These are phyloP conservation scores for Fusarium sambucinum DNA, from an alignment of 2,329 filamentous ascomycete genomes.

Conservation along the genomic window DNA sequence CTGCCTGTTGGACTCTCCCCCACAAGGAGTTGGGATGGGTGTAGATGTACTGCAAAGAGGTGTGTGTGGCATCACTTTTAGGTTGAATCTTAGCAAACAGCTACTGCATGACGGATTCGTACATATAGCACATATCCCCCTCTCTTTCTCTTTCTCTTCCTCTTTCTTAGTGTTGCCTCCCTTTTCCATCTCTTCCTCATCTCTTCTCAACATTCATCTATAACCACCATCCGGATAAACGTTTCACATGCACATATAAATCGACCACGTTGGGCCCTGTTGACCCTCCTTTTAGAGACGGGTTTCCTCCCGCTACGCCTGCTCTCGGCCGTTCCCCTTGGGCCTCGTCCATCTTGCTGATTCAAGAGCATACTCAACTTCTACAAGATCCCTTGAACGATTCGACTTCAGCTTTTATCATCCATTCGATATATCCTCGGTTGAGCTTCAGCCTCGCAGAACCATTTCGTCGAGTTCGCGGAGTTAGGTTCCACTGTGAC, in stretches of 20 bases:
- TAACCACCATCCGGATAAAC: slow-evolving; percentile 11
- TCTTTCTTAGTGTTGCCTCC: slow-evolving; percentile 9
- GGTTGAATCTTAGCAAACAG: slow-evolving; percentile 30
- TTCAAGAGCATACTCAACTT: slow-evolving; percentile 16
- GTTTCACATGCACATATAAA: slow-evolving; percentile 33
- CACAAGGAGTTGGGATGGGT: slow-evolving; percentile 21
- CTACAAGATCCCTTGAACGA: slow-evolving; percentile 18
- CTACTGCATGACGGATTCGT: slow-evolving; percentile 10
- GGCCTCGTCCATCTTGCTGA: slow-evolving; percentile 34
- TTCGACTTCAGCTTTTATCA: slow-evolving; percentile 8
- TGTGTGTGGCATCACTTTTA: slow-evolving; percentile 41
- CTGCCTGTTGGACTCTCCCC: slow-evolving; percentile 34
- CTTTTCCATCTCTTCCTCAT: slow-evolving; percentile 15
- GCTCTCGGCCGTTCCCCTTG: slow-evolving; percentile 14
- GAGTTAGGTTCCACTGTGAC: slow-evolving; percentile 9
- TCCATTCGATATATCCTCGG: slow-evolving; percentile 16
- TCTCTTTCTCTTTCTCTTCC: background rate
- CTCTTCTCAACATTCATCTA: slow-evolving; percentile 6
- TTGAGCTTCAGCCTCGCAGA: slow-evolving; percentile 21
- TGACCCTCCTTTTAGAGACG: slow-evolving; percentile 32
- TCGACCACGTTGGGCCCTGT: slow-evolving; percentile 24
- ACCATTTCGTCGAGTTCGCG: slow-evolving; percentile 20
- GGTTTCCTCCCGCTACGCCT: slow-evolving; percentile 26
- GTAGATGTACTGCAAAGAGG: slow-evolving; percentile 13
- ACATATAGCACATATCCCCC: slow-evolving; percentile 28